phyloP scores from a whole-genome alignment of 2,329 filamentous ascomycete species.

The Ophiocordyceps australis region DNA sequence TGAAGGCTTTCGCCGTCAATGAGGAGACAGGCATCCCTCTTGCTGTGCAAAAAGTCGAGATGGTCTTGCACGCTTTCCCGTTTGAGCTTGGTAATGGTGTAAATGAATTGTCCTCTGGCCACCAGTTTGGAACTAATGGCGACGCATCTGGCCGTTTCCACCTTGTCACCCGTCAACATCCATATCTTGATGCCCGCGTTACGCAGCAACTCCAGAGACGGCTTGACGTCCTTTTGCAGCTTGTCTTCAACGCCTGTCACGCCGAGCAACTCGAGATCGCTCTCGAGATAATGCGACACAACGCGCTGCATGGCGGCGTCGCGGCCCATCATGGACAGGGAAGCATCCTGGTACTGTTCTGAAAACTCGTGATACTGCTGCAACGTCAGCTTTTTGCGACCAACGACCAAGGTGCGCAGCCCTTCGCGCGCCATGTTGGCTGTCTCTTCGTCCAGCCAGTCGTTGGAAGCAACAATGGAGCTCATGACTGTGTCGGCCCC shows the following conservation, averaged over 20 bases:
- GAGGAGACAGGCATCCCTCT: slow-evolving; percentile 71
- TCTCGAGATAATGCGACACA: slow-evolving; percentile 66
- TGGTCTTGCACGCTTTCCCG: slow-evolving; percentile 72
- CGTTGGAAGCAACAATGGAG: slow-evolving; percentile 85
- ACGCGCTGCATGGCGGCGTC: slow-evolving; percentile 69
- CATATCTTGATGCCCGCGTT: slow-evolving; percentile 98
- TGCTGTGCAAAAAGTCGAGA: slow-evolving; percentile 73
- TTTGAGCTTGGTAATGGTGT: slow-evolving; percentile 75
- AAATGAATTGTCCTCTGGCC: slow-evolving; percentile 83
- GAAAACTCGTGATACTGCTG: slow-evolving; percentile 73
- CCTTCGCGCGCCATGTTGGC: slow-evolving; percentile 99
- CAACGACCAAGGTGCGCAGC: slow-evolving; percentile 81
- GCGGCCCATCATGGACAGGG: slow-evolving; percentile 60
- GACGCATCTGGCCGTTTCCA: slow-evolving; percentile 92
- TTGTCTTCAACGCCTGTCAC: slow-evolving; percentile 97
- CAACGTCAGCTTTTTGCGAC: slow-evolving; percentile 66
- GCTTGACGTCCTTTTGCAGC: slow-evolving; percentile 87
- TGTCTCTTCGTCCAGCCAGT: slow-evolving; percentile 97
- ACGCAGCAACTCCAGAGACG: slow-evolving; percentile 80
- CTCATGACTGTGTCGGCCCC: slow-evolving; percentile 97
- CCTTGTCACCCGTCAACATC: slow-evolving; percentile 99
- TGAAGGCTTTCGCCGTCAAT: slow-evolving; percentile 87
- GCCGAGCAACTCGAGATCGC: slow-evolving; percentile 80
- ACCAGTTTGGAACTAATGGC: slow-evolving; percentile 91
- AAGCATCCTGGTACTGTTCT: slow-evolving; percentile 56